Evolutionary conservation across 768 basidiomycete genomes (phyloP), one percentile per base, ranked within the genome.

Genomic region (Lentinula guzmanii): DNA sequence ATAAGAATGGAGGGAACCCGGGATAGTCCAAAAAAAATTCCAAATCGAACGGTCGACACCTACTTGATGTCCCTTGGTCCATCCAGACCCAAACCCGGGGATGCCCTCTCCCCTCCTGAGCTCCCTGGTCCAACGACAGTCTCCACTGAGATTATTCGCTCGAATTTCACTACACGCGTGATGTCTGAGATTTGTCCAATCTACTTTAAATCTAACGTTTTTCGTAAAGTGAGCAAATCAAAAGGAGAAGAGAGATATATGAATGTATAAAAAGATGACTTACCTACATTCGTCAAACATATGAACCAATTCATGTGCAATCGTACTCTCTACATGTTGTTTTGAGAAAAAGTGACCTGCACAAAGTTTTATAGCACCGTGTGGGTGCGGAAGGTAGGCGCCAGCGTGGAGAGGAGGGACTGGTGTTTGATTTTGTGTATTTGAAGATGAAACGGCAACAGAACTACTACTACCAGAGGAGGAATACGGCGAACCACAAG

Each of bases 141-240:
- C 96, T 7, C 96, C 95, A 64, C 92, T 92, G 54, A 98, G 73
- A 71, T 86, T 96, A 64, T 94, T 96, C 0, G 97, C 95, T 48
- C 97, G 87, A 70, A 99, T 97, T 96, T 98, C 96, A 69, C 91
- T 94, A 72, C 97, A 99, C 2, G 96, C 97, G 70, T 97, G 94
- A 76, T 97, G 95, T 61, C 93, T 77, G 60, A 98, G 70, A 73
- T 98, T 90, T 52, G 72, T 74, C 95, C 93, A 97, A 71, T 97
- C 86, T 1, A 97, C 90, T 63, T 93, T 91, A 77, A 98, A 98
- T 72, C 86, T 86, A 74, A 28, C 28, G 28, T 28, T 91, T 90
- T 64, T 96, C 91, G 72, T 99, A 95, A 70, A 91, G 13, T 43
- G 0, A 43, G 42, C n/a, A 16, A n/a, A 43, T 16, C 2, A 16